Base-by-base conservation (phyloP, 2,329 filamentous ascomycete genomes). In the Magnaporthales sp. region DNA sequence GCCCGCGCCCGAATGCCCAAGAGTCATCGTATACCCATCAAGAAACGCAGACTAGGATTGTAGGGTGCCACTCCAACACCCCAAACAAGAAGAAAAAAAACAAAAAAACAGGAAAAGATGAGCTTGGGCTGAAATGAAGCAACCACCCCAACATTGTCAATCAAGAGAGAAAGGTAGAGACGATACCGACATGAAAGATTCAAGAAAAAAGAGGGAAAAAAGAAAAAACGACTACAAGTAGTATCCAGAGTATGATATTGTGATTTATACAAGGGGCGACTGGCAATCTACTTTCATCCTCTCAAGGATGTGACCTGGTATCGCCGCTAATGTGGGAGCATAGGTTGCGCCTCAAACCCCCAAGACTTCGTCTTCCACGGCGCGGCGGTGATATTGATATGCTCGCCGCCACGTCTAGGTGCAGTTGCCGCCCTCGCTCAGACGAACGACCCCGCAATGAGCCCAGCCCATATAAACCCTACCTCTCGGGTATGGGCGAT, bases 401-500 rank as follows among this genome's bases (percentile, higher is more conserved):
- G 24, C 24, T 60, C 24, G 13, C 27, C 24, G 26, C 27, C 56
- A 24, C 26, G 13, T 2, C 56, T 27, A 60, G 9, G 13, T 60
- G 56, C 54, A 29, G 54, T 15, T 31, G 64, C 51, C 32, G 54
- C 30, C 61, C 27, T 22, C 31, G 29, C 30, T 38, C 61, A 63
- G 13, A 30, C 10, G 61, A 29, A 22, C 27, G 51, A 9, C 46
- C 24, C 26, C 29, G 26, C 24, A 65, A 29, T 29, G 54, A 56
- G 31, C 63, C 62, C 62, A 65, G 38, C 58, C 66, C 22, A 64
- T 64, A 19, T 19, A 66, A 68, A 66, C 68, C 80, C 83, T 86
- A 86, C 75, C 80, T 83, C 77, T 88, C 85, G 72, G 85, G 84
- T 75, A 88, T 88, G 72, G 85, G 84, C 72, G 83, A 84, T 77